Percentiles rank a stretch among this genome's conserved stretches.
Conservation (phyloP, 495 filamentous ascomycete genomes). For the Arthonia radiata region DNA sequence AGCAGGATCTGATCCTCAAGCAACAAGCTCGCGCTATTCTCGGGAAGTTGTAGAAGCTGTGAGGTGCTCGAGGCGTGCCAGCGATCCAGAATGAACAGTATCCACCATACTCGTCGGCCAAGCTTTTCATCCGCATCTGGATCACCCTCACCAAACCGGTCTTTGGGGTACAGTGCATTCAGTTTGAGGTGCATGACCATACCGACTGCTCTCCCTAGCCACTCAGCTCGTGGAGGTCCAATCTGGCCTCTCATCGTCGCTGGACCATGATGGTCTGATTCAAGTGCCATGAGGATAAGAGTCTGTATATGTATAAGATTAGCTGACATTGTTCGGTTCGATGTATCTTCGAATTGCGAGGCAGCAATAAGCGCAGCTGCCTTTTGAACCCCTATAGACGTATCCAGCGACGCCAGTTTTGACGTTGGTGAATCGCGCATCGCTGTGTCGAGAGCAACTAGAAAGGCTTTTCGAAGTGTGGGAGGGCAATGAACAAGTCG, state of each 20-base stretch:
- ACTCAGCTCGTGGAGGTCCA: conserved; percentile 14
- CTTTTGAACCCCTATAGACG: conserved; percentile 15
- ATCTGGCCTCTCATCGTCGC: conserved; percentile 10
- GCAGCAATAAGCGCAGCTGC: conserved; percentile 24
- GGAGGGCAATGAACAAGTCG: conserved; percentile 34
- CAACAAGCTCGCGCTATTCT: conserved; percentile 33
- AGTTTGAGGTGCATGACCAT: conserved; percentile 33
- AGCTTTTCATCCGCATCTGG: conserved; percentile 46
- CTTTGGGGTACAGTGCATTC: conserved; percentile 12
- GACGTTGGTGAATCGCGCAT: conserved; percentile 29
- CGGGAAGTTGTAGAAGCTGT: conserved; percentile 28
- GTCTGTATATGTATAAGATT: conserved; percentile 39
- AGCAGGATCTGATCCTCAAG: conserved; percentile 39
- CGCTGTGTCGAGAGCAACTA: conserved; percentile 37
- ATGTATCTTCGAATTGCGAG: conserved; percentile 25
- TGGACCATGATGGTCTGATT: conserved; percentile 28
- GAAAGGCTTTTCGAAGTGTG: conserved; percentile 42
- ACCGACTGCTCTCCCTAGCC: conserved; percentile 31
- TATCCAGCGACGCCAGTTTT: conserved; percentile 14
- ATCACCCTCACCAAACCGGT: conserved; percentile 20
- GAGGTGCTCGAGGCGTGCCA: conserved; percentile 50
- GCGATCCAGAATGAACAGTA: conserved; percentile 44
- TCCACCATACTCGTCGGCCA: conserved; percentile 48
- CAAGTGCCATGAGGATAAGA: conserved; percentile 34
- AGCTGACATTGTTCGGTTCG: conserved; percentile 17